Base-by-base conservation (phyloP, 805 yeast species). In the Lachancea meyersii region DNA sequence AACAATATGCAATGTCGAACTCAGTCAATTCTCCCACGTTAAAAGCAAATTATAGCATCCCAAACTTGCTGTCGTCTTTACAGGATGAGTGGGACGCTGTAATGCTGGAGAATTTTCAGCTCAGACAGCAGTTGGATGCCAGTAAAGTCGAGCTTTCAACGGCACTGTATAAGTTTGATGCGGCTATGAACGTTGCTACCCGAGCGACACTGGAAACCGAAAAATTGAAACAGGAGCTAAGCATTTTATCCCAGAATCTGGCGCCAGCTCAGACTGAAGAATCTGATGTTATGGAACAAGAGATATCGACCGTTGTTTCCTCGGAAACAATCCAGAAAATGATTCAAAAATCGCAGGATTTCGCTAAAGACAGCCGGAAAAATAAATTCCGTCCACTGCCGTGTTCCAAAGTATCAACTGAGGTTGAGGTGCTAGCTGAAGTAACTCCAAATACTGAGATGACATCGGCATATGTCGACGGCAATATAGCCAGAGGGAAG, bases 81-180 rank as follows among this genome's bases (percentile, higher is more conserved):
- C 96, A 89, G 58, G 78, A 81, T 46, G 96, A 88, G 61, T 89
- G 94, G 88, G 97, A 89, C 57, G 77, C 96, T 0, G 59, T 86
- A 34, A 85, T 91, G 22, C 66, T 89, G 40, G 97, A 91, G 55
- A 71, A 83, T 17, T 87, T 86, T 55, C 75, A 79, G 31, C 66
- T 89, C 48, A 72, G 93, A 47, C 83, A 85, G 57, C 87, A 83
- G 51, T 68, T 88, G 30, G 75, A 71, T 40, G 68, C 69, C 19
- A 72, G 88, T 1, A 74, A 82, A 45, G 77, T 83, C 51, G 91
- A 87, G 53, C 67, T 89, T 38, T 80, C 93, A 23, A 67, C 82
- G 2, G 81, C 95, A 0, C 65, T 88, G 31, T 89, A 87, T 54
- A 82, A 81, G 55, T 85, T 85, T 49, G 97, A 89, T 59, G 96